These are phyloP conservation scores for Sugiyamaella lignohabitans DNA, from an alignment of 805 yeast genomes.

Conservation along the genomic window DNA sequence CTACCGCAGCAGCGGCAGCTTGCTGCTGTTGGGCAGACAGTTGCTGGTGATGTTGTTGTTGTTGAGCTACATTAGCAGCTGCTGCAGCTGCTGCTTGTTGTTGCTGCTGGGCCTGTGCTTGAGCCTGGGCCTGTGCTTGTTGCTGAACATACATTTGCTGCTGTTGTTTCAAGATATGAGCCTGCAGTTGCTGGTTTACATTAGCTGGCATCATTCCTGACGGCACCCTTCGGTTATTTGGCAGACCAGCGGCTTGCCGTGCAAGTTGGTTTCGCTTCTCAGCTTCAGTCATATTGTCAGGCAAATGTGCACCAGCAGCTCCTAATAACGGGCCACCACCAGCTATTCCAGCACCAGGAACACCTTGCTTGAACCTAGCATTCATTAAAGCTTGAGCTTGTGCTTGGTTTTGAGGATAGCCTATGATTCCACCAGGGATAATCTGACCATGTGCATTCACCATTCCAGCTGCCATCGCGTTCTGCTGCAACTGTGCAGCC, in stretches of 20 bases:
- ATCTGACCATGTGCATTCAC: constrained; percentile 18
- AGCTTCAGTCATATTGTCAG: constrained; percentile 21
- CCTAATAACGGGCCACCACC: constrained; percentile 4
- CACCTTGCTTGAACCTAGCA: constrained; percentile 4
- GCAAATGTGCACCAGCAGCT: constrained; percentile 5
- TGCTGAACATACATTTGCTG: constrained; percentile 25
- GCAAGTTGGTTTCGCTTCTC: constrained; percentile 27
- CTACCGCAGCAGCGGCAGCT: constrained; percentile 6
- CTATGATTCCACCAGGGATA: constrained; percentile 9
- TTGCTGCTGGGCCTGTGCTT: not conserved
- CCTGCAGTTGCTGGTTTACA: constrained; percentile 18
- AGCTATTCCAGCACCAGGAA: constrained; percentile 6
- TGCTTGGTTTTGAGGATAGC: constrained; percentile 8
- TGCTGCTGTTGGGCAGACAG: constrained; percentile 11
- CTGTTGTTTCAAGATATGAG: constrained; percentile 22
- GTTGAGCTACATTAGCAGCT: constrained; percentile 12
- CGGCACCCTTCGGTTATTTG: constrained; percentile 22
- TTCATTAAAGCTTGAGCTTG: constrained; percentile 9
- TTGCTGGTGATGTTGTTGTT: constrained; percentile 14
- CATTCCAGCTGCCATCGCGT: constrained; percentile 12
- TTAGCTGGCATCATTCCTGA: constrained; percentile 18
- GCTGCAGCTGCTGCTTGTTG: not conserved
- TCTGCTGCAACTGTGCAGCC: constrained; percentile 33
- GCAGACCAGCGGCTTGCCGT: constrained; percentile 23
- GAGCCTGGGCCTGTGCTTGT: constrained; percentile 17